Base-by-base conservation (phyloP, 2,329 filamentous ascomycete genomes). In the Colletotrichum abscissum region DNA sequence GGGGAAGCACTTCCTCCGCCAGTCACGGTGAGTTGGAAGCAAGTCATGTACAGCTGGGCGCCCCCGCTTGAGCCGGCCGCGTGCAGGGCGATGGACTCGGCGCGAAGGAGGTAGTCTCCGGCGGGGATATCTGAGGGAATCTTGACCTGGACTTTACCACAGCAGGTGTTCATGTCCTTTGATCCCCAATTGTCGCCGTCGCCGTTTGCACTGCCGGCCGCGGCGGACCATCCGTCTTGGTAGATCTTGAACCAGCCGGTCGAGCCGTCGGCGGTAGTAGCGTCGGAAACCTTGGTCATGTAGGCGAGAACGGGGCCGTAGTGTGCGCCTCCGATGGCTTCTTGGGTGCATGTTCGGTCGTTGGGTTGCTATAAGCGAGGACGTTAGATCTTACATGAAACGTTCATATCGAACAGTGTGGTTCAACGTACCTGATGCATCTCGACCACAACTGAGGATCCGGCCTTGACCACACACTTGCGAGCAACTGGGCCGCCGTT, bases 61-160 rank as follows among this genome's bases (percentile, higher is more conserved):
- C 82, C 83, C 22, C 79, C 78, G 66, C 78, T 78, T 73, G 78
- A 81, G 28, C 74, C 72, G 46, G 82, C 83, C 5, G 78, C 78
- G 80, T 90, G 88, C 4, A 90, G 84, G 30, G 87, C 88, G 72
- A 90, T 86, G 69, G 88, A 82, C 80, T 90, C 88, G 75, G 88
- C 86, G 63, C 88, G 85, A 30, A 89, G 81, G 55, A 90, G 85
- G 77, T 89, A 90, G 77, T 88, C 85, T 49, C 88, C 88, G 7
- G 85, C 77, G 14, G 83, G 83, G 54, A 90, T 82, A 68, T 83
- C 82, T 4, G 78, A 72, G 8, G 88, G 88, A 66, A 90, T 86
- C 55, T 63, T 64, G 26, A 75, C 42, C 16, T 65, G 54, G 22
- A 74, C 64, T 14, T 65, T 66, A 22, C 74, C 72, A 42, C 74